These are phyloP conservation scores for Hypoxylon sp. DNA, from an alignment of 2,329 filamentous ascomycete species.

Conservation along the genomic window DNA sequence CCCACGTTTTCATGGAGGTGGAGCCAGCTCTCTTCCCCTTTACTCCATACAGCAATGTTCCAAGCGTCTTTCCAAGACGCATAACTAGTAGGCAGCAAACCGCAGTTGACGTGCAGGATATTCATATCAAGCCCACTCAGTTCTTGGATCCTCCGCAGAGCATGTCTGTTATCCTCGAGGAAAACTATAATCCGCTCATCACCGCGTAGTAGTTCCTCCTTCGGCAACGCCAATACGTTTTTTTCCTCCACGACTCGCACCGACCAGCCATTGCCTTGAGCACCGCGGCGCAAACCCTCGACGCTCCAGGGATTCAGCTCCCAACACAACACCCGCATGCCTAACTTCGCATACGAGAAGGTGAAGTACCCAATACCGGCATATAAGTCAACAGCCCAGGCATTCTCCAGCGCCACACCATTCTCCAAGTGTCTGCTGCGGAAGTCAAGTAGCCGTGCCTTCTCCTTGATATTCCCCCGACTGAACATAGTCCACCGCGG, in stretches of 20 bases:
- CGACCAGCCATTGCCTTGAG: slow-evolving; percentile 75
- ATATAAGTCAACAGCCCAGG: slow-evolving; percentile 83
- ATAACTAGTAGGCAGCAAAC: slow-evolving; percentile 71
- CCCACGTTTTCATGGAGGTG: slow-evolving; percentile 77
- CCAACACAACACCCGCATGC: slow-evolving; percentile 84
- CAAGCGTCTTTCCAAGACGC: slow-evolving; percentile 66
- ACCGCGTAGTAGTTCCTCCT: slow-evolving; percentile 55
- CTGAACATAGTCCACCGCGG: slow-evolving; percentile 95
- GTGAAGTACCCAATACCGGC: slow-evolving; percentile 95
- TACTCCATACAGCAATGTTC: slow-evolving; percentile 55
- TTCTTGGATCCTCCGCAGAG: slow-evolving; percentile 58
- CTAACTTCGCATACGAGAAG: slow-evolving; percentile 82
- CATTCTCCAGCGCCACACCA: slow-evolving; percentile 30
- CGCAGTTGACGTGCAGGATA: slow-evolving; percentile 73
- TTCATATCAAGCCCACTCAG: slow-evolving; percentile 59
- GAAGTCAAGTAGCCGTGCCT: slow-evolving; percentile 77
- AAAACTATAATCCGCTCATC: slow-evolving; percentile 74
- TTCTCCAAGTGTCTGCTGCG: slow-evolving; percentile 39
- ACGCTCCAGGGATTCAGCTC: slow-evolving; percentile 92
- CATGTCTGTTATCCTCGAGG: slow-evolving; percentile 74
- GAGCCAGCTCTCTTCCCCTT: slow-evolving; percentile 63
- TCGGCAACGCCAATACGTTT: slow-evolving; percentile 55
- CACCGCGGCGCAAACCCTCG: slow-evolving; percentile 83
- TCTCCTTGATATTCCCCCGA: slow-evolving; percentile 90
- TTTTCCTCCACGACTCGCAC: slow-evolving; percentile 65